A percentile compares a stretch with the other conserved stretches of the same genome.
phyloP scores from a whole-genome alignment of 768 basidiomycete genomes.

The Leccinum uliginosum region DNA sequence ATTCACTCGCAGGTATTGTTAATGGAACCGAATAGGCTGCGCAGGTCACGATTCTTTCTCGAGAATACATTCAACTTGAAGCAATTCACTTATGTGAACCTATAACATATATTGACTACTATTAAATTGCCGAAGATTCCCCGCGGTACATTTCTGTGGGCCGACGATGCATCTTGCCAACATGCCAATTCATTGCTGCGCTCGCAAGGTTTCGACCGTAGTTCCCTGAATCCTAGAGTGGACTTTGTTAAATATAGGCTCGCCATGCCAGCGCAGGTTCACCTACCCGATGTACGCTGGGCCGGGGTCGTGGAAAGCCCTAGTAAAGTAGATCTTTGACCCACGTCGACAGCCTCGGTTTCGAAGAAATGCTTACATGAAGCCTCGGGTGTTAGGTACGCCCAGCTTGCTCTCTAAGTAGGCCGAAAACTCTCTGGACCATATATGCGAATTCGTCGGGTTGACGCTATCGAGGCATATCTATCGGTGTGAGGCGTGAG shows the following conservation, averaged over 20 bases:
- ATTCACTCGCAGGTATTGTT: neutral
- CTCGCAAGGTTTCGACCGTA: conserved; percentile 8
- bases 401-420: conserved; percentile 55
- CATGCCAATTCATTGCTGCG: neutral
- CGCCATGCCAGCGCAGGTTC: neutral
- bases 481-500: conserved; percentile 30
- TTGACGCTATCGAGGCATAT: conserved; percentile 54
- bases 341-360: neutral
- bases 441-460: conserved; percentile 42
- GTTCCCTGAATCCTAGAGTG: conserved; percentile 14
- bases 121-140: neutral
- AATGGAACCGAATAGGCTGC: neutral
- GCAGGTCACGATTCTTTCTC: neutral
- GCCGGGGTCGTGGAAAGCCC: conserved; percentile 26
- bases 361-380: conserved; percentile 42
- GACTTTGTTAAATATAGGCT: neutral
- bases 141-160: neutral
- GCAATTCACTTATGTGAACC: neutral
- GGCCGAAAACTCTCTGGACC: conserved; percentile 51
- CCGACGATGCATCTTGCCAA: neutral
- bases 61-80: neutral
- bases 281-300: conserved; percentile 23
- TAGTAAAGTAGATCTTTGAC: neutral
- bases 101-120: neutral
- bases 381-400: conserved; percentile 50